phyloP scores from a whole-genome alignment of 202 grass and related monocot genomes.

The Setaria viridis region DNA sequence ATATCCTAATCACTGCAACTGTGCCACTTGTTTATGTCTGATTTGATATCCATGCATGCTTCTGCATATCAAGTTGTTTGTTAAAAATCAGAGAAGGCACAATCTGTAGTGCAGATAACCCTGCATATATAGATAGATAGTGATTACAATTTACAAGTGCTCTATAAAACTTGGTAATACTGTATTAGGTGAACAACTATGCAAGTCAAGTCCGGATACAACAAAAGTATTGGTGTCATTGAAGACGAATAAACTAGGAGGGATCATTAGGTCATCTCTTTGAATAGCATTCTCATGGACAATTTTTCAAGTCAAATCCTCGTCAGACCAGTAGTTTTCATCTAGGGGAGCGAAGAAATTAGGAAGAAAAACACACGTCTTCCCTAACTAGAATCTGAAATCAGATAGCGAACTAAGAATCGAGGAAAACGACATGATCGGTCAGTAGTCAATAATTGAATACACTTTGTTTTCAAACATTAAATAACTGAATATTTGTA shows the following conservation, averaged over 20 bases:
- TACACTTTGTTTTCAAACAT: not conserved
- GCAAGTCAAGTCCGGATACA: conserved; percentile 28
- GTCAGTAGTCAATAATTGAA: conserved; percentile 6
- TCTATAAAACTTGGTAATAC: not conserved
- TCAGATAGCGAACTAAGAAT: not conserved
- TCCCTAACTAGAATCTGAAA: not conserved
- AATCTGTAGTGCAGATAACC: not conserved
- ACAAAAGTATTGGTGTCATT: conserved; percentile 20
- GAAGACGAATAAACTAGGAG: not conserved
- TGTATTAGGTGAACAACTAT: conserved; percentile 24
- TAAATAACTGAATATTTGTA: conserved; percentile 1
- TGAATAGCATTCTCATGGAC: not conserved
- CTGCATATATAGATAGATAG: not conserved
- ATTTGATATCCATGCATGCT: conserved; percentile 5
- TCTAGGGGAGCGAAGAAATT: not conserved
- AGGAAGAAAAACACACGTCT: conserved; percentile 3
- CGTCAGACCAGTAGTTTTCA: too few species aligned
- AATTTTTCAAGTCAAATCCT: too few species aligned
- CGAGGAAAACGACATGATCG: not conserved
- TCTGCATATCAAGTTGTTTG: not conserved
- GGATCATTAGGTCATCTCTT: not conserved
- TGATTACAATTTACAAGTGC: not conserved
- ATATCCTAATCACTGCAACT: not conserved
- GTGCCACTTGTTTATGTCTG: not conserved
- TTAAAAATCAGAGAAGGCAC: not conserved